Evolutionary conservation across 2,329 filamentous ascomycete genomes (phyloP), one percentile per base, ranked within the genome.

Genomic region (Calonectria pteridis): DNA sequence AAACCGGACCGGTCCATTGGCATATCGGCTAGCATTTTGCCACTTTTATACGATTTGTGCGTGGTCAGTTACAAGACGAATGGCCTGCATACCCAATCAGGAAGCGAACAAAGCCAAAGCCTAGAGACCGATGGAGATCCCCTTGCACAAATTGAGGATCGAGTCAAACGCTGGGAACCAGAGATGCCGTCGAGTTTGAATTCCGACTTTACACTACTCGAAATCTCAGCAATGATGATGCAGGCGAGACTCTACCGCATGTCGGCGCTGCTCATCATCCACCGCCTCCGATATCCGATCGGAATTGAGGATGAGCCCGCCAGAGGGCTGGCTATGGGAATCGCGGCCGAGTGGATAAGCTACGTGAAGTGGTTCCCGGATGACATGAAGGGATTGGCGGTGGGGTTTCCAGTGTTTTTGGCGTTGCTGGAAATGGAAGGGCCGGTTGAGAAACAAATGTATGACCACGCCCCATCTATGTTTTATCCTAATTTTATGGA

Each of bases 171-270:
- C 29, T 64, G 59, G 59, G 59, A 64, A 4, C 29, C 59, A 23
- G 14, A 6, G 5, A 29, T 49, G 7, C 59, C 59, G 7, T 4
- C 59, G 3, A 33, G 3, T 10, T 5, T 64, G 2, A 20, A 31
- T 4, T 64, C 40, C 3, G 28, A 64, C 10, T 49, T n/a, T 13
- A 31, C 59, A 3, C 20, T 64, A 23, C 13, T 64, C 2, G 59
- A 64, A 23, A 64, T 64, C 9, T 64, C 59, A 10, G 59, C 28
- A 14, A 64, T 64, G 59, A 49, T 49, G 59, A 31, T 64, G 59
- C 59, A 64, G 18, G 37, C 59, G 4, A 64, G 59, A 10, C 37
- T 64, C 40, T 64, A 64, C 43, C 59, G 59, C 6, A n/a, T 14
- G 10, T 7, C 59, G 6, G 59, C 37, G 29, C n/a, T 64, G 20